Evolutionary conservation across 768 basidiomycete genomes (phyloP), one percentile per base, ranked within the genome.

Genomic region (Amyloporia xantha): DNA sequence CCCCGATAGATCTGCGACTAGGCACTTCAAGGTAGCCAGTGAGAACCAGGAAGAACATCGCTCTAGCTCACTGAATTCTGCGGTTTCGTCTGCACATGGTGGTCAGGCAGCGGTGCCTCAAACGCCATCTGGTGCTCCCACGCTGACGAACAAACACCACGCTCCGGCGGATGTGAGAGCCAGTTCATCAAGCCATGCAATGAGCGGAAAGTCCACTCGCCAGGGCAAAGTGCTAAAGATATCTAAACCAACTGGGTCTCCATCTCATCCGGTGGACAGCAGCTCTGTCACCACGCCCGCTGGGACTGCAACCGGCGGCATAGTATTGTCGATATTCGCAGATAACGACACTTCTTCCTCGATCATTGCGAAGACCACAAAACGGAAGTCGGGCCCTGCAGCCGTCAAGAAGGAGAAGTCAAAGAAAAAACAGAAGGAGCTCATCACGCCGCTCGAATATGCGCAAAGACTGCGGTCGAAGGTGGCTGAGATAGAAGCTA

Each of bases 381-480:
- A 30, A 35, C 20, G 28, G 23, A 51, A 46, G 33, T 5, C 35
- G 3, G 26, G 12, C 27, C 39, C 42, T 23, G 36, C 51, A 25
- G 36, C 40, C 26, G 57, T 54, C 50, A 60, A 52, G 57, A 62
- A 66, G 55, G 68, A 62, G 49, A 73, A 72, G 55, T 68, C 68
- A 46, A 76, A 73, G 51, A 66, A 65, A 30, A 56, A 64, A 41
- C 66, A 66, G 24, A 52, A 52, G 38, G 44, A 35, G 33, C 48
- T 50, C 12, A 54, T 78, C 47, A 75, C 71, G 1, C 79, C 80
- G 2, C 62, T 68, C 3, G 76, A 81, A 52, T 84, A 76, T 55
- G 82, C 79, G 3, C 69, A 68, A 56, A 73, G 66, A 52, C 62
- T 82, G 13, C 67, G 70, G 23, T 66, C 67, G 4, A 61, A 67